Base-by-base conservation (phyloP, 805 yeast species). In the Ogataea philodendri region DNA sequence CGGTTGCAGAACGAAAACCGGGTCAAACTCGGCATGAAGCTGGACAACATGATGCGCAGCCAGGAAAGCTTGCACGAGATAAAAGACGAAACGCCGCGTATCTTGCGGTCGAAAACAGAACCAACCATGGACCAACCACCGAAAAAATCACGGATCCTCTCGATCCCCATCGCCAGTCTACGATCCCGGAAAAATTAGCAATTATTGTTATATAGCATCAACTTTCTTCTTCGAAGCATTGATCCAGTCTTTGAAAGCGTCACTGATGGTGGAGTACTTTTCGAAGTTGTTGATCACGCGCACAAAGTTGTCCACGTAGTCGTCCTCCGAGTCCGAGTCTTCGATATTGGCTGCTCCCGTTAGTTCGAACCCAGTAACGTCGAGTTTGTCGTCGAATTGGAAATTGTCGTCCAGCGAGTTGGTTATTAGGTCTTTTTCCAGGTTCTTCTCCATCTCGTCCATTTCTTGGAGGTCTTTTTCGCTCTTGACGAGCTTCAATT, bases 401-500 rank as follows among this genome's bases (percentile, higher is more conserved):
- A 60, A 59, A 41, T 60, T 61, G 11, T 60, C 56, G 24, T 55
- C 55, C 15, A 61, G 41, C 3, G 61, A 55, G 39, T 55, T 51
- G 21, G 48, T 42, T 22, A 59, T 48, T 13, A 45, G 42, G 16
- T 23, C 34, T 16, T 16, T 26, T 5, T 19, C 30, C 11, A 24
- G 35, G 24, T 3, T 35, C 15, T 15, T 29, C 27, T 18, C 26
- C 23, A 9, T 30, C 25, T 19, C n/a, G n/a, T n/a, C 18, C 5
- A 24, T 13, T 11, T 26, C 35, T 7, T 26, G 22, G 16, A 14
- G 5, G 9, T 33, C 39, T 3, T 11, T 14, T 18, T 55, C 59
- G 36, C 53, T 49, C 60, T 86, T 86, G 37, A 84, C 66, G 36
- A 86, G 57, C 52, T 74, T 75, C 38, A 78, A 46, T 55, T 85